Evolutionary conservation across 495 filamentous ascomycete species (phyloP).

Genomic region (Daldinia bambusicola): DNA sequence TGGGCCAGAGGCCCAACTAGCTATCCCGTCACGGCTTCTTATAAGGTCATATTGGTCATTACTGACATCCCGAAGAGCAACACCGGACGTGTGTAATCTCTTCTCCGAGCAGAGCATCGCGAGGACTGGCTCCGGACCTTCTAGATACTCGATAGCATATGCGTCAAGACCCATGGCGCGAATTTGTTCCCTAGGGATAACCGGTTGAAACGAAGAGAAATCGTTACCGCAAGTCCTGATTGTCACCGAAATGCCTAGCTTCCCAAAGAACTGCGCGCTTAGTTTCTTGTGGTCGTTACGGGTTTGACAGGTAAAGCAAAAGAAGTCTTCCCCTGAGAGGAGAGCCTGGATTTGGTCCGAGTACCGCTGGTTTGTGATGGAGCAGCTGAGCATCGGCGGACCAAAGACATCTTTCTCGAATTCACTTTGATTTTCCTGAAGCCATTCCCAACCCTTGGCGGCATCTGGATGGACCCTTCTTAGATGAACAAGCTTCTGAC

Average conservation of each 20-base stretch:
- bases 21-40: conserved; percentile 58
- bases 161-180: conserved; percentile 74
- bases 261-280: conserved; percentile 60
- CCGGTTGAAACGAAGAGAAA: conserved; percentile 63
- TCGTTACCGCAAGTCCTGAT: conserved; percentile 66
- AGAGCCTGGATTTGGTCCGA: conserved; percentile 79
- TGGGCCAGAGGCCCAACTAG: conserved; percentile 71
- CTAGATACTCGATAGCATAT: conserved; percentile 79
- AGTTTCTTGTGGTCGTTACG: conserved; percentile 78
- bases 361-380: conserved; percentile 78
- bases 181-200: conserved; percentile 66
- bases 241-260: conserved; percentile 70
- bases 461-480: conserved; percentile 67
- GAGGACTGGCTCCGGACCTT: conserved; percentile 84
- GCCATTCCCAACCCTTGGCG: conserved; percentile 78
- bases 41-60: conserved; percentile 71
- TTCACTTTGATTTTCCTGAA: conserved; percentile 71
- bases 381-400: conserved; percentile 83
- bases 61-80: conserved; percentile 69
- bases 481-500: conserved; percentile 76
- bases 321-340: conserved; percentile 69
- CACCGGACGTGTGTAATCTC: conserved; percentile 71
- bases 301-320: conserved; percentile 80
- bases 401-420: conserved; percentile 88
- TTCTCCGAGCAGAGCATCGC: conserved; percentile 82